A percentile compares a stretch with the other conserved stretches of the same genome.
These are phyloP conservation scores for Ganoderma meredithae DNA, from an alignment of 1,284 basidiomycete genomes.

Conservation along the genomic window DNA sequence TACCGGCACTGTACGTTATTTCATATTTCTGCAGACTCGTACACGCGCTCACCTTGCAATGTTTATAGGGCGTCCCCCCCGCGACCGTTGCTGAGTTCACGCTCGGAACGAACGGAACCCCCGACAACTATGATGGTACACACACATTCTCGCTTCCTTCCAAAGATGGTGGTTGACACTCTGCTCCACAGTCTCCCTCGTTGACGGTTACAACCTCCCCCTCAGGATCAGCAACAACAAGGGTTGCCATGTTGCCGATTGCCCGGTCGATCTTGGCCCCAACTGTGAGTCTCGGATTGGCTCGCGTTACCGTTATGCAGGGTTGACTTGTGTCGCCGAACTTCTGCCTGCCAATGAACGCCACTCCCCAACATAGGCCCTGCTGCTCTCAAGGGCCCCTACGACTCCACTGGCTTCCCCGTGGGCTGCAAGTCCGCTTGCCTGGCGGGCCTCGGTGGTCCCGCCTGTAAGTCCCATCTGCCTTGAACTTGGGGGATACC, in stretches of 20 bases:
- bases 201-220: constrained; percentile 53
- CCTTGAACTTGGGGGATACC: background rate
- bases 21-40: background rate
- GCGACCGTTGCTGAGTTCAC: constrained; percentile 54
- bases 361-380: constrained; percentile 41
- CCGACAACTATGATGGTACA: constrained; percentile 51
- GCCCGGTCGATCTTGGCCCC: constrained; percentile 52
- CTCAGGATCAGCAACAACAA: constrained; percentile 49
- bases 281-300: constrained; percentile 36
- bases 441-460: constrained; percentile 45
- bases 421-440: constrained; percentile 57
- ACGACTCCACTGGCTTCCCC: constrained; percentile 47
- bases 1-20: constrained; percentile 45
- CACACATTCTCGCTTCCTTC: background rate
- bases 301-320: background rate
- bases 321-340: background rate
- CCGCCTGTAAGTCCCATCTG: constrained; percentile 38
- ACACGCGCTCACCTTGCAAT: background rate
- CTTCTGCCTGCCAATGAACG: background rate
- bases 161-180: background rate
- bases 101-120: constrained; percentile 37
- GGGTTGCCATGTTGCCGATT: constrained; percentile 50
- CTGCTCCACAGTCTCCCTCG: constrained; percentile 30
- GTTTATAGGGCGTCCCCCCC: constrained; percentile 40
- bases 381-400: constrained; percentile 45